These are phyloP conservation scores for Floccularia luteovirens DNA, from an alignment of 768 basidiomycete genomes.

Conservation along the genomic window DNA sequence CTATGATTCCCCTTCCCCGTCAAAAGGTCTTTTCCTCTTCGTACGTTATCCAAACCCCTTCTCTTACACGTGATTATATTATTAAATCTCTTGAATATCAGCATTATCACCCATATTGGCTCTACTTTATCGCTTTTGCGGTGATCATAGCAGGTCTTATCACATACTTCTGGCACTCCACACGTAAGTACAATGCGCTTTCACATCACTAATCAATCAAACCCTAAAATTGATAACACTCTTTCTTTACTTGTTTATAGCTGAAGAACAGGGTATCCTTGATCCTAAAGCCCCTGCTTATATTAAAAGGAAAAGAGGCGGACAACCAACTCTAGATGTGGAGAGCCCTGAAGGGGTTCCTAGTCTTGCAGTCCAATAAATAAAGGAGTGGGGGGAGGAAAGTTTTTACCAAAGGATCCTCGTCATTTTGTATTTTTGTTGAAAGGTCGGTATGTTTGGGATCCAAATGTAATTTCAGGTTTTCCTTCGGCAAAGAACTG, in stretches of 20 bases:
- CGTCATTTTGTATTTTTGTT: too few species aligned
- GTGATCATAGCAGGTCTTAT: conserved; percentile 68
- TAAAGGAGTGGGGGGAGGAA: too few species aligned
- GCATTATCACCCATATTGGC: conserved; percentile 82
- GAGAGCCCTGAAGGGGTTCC: conserved; percentile 6
- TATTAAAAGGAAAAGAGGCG: conserved; percentile 26
- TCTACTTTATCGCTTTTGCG: conserved; percentile 77
- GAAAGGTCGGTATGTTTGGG: too few species aligned
- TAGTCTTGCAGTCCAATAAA: too few species aligned
- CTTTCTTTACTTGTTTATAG: conserved; percentile 21
- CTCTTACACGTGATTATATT: background rate
- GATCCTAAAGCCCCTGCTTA: conserved; percentile 56
- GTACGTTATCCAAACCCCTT: conserved; percentile 20
- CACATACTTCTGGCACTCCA: conserved; percentile 81
- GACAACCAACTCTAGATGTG: conserved; percentile 7
- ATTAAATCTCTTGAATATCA: conserved; percentile 18
- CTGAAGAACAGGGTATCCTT: conserved; percentile 66
- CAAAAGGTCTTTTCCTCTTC: conserved; percentile 41
- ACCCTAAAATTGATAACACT: background rate
- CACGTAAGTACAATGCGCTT: conserved; percentile 45
- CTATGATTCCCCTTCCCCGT: conserved; percentile 9
- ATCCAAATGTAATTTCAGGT: too few species aligned
- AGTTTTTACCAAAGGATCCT: too few species aligned
- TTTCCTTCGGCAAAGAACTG: too few species aligned
- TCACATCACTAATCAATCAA: background rate